phyloP scores from a whole-genome alignment of 306 rosid species.

The Sicyos edulis region DNA sequence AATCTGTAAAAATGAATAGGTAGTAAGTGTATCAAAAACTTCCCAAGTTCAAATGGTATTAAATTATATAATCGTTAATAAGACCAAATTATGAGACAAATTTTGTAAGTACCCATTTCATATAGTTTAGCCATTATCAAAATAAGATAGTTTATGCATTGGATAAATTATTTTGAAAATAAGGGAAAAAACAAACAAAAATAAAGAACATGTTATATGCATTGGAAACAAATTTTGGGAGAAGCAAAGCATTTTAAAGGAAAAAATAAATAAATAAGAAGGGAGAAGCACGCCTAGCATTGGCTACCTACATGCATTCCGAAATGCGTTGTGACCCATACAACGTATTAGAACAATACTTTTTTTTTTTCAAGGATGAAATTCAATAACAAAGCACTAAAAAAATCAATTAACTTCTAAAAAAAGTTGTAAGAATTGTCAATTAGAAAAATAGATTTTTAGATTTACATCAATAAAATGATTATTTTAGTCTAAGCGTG shows the following conservation, averaged over 20 bases:
- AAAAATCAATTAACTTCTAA: background rate
- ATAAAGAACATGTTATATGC: background rate
- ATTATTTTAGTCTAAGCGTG: too few relatives aligned
- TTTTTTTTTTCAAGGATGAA: background rate
- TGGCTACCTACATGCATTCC: conserved; percentile 11
- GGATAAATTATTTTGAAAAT: background rate
- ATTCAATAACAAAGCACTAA: too few relatives aligned
- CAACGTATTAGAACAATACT: background rate
- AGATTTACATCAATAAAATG: too few relatives aligned
- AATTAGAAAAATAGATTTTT: background rate
- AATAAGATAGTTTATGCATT: too few relatives aligned
- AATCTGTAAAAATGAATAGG: too few relatives aligned
- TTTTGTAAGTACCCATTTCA: too few relatives aligned
- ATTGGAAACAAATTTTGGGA: background rate
- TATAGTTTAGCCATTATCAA: background rate
- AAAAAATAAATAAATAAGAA: background rate
- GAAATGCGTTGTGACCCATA: background rate
- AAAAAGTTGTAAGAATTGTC: background rate
- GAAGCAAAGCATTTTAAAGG: background rate
- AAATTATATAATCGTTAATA: too few relatives aligned
- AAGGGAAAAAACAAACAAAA: background rate
- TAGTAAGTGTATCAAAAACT: too few relatives aligned
- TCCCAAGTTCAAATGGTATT: too few relatives aligned
- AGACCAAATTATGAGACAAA: too few relatives aligned
- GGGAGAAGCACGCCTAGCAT: conserved; percentile 3